Conservation (phyloP, 306 rosid species). For the Hylodesmum podocarpum region DNA sequence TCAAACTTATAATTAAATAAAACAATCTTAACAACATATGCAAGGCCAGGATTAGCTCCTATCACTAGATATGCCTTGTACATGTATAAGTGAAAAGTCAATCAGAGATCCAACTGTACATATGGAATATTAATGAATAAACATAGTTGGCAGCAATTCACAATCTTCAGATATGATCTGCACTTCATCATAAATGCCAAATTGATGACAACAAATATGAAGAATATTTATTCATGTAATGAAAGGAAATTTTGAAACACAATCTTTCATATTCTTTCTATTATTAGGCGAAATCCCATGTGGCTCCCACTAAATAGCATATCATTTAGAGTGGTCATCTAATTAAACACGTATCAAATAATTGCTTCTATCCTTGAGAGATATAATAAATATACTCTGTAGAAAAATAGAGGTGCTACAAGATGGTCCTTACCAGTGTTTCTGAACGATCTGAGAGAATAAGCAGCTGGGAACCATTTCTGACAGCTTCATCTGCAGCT, state of each 20-base stretch:
- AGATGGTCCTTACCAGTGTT: constrained; percentile 60
- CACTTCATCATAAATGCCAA: not conserved
- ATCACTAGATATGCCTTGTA: not conserved
- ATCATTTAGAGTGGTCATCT: not conserved
- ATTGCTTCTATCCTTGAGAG: constrained; percentile 17
- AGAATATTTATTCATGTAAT: not conserved
- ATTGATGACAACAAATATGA: not conserved
- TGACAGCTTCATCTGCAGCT: constrained; percentile 99
- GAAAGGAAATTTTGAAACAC: not conserved
- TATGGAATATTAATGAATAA: constrained; percentile 1
- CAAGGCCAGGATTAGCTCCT: not conserved
- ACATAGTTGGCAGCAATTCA: not conserved
- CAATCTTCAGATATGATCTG: not conserved
- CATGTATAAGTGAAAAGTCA: not conserved
- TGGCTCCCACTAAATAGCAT: not conserved
- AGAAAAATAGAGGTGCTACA: constrained; percentile 10
- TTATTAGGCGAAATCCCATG: not conserved
- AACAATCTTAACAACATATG: not conserved
- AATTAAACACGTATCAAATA: constrained; percentile 3
- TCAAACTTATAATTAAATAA: not conserved
- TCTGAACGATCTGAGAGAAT: constrained; percentile 94
- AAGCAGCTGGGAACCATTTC: constrained; percentile 92
- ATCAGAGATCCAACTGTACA: not conserved
- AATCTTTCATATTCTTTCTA: not conserved
- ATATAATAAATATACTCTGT: constrained; percentile 1